Conservation (phyloP, 352 stramenopile species). For the Phytophthora litchii region DNA sequence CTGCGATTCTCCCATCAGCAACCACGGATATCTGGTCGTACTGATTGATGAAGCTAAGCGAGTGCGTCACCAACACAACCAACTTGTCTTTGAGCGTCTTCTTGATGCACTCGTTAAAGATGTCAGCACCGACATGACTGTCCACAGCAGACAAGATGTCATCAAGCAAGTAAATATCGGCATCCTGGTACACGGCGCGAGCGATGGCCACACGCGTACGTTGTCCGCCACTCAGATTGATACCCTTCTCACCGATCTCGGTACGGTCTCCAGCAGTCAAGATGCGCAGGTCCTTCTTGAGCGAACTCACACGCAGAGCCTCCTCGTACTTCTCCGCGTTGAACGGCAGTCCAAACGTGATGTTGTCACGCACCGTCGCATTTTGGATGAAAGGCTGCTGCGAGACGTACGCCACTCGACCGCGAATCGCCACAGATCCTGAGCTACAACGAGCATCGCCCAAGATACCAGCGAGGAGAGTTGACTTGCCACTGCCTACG, state of each 20-base stretch:
- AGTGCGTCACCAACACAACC: constrained; percentile 94
- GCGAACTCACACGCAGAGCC: constrained; percentile 48
- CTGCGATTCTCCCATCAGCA: constrained; percentile 51
- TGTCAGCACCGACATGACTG: constrained; percentile 94
- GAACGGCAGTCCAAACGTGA: constrained; percentile 91
- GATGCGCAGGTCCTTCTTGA: constrained; percentile 56
- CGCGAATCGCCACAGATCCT: constrained; percentile 67
- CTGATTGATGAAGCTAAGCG: constrained; percentile 51
- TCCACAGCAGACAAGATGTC: constrained; percentile 97
- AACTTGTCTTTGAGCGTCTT: constrained; percentile 84
- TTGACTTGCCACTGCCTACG: constrained; percentile 66
- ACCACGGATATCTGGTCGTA: constrained; percentile 61
- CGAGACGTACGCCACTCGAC: constrained; percentile 92
- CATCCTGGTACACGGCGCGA: constrained; percentile 93
- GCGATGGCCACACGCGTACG: constrained; percentile 93
- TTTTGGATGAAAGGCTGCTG: constrained; percentile 98
- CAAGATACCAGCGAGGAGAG: constrained; percentile 49
- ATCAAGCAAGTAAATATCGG: constrained; percentile 97
- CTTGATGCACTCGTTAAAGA: constrained; percentile 95
- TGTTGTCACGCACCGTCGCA: constrained; percentile 95
- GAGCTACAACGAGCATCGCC: constrained; percentile 44
- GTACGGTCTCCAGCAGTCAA: constrained; percentile 92
- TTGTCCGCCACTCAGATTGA: constrained; percentile 97
- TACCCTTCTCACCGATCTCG: constrained; percentile 98
- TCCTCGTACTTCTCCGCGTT: constrained; percentile 61